Base-by-base conservation (phyloP, 2,329 filamentous ascomycete species). In the Monosporascus sp. region DNA sequence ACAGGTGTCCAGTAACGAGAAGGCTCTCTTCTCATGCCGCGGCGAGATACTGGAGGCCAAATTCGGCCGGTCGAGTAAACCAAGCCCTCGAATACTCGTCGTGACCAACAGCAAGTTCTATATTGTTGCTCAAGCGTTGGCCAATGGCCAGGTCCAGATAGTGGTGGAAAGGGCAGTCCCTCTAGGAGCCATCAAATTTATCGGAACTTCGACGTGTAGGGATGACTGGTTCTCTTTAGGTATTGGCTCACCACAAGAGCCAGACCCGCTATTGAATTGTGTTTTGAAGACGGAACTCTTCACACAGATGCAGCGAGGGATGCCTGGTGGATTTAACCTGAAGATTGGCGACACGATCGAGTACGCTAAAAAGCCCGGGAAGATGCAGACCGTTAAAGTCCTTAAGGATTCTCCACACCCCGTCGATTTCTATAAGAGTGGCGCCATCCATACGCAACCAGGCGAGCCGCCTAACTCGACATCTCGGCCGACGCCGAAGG, bases 161-260 rank as follows among this genome's bases (percentile, higher is more conserved):
- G 76, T 85, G 1, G 80, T 91, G 0, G 94, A 99, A 68, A 84
- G 89, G 51, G 86, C 88, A 0, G 84, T 97, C 56, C 85, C 91
- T 0, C 74, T 97, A 18, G 90, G 91, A 3, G 84, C 91, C 9
- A 93, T 99, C 76, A 96, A 95, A 71, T 94, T 87, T 65, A 78
- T 99, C 60, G 85, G 90, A 63, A 78, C 83, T 5, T 97, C 93
- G 2, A 90, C 82, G 17, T 75, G 89, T 56, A 90, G 89, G 59
- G 94, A 99, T 63, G 94, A 99, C 71, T 99, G 94, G 94, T 97
- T 99, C 71, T 91, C 93, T 1, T 78, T 99, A 37, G 90, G 92
- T 3, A 81, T 95, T 45, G 91, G 89, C n/a, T 92, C 92, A 35
- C 86, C 87, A 8, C 91, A 96, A 67, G 93, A 97, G 68, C 80